These are phyloP conservation scores for Triticum monococcum DNA, from an alignment of 176 grass and related monocot genomes.

Conservation along the genomic window DNA sequence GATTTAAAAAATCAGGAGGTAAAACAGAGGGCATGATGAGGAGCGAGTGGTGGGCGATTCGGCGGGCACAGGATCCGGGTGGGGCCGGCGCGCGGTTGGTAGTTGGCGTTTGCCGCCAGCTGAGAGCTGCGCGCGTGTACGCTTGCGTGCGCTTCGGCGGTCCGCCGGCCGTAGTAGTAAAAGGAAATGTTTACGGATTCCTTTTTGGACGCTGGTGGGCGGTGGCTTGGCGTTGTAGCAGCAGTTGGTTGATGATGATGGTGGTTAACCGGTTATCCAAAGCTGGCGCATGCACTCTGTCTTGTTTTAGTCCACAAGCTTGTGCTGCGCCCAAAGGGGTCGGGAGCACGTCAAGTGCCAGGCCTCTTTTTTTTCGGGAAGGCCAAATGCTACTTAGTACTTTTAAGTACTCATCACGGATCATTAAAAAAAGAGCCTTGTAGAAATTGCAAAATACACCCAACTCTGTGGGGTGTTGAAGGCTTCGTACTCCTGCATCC, in stretches of 20 bases:
- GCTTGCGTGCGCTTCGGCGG: not conserved
- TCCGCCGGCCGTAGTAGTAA: too few relatives aligned
- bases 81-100: slow-evolving; percentile 30
- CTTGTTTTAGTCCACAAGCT: slow-evolving; percentile 3
- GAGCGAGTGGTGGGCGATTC: slow-evolving; percentile 13
- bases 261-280: not conserved
- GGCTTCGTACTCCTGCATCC: too few relatives aligned
- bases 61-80: not conserved
- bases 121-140: not conserved
- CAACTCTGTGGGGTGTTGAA: too few relatives aligned
- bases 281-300: not conserved
- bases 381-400: too few relatives aligned
- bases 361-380: not conserved
- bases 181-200: not conserved
- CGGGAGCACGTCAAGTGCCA: slow-evolving; percentile 46
- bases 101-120: slow-evolving; percentile 40
- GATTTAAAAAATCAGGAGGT: not conserved
- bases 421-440: too few relatives aligned
- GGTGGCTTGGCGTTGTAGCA: not conserved
- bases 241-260: not conserved
- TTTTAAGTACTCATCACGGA: too few relatives aligned
- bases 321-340: slow-evolving; percentile 16
- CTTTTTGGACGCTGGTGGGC: not conserved
- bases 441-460: too few relatives aligned
- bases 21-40: not conserved